Percentiles rank a stretch among this genome's conserved stretches.
Evolutionary conservation across 441 rosid genomes (phyloP).

Genomic region (Euphorbia schlechtendalii): DNA sequence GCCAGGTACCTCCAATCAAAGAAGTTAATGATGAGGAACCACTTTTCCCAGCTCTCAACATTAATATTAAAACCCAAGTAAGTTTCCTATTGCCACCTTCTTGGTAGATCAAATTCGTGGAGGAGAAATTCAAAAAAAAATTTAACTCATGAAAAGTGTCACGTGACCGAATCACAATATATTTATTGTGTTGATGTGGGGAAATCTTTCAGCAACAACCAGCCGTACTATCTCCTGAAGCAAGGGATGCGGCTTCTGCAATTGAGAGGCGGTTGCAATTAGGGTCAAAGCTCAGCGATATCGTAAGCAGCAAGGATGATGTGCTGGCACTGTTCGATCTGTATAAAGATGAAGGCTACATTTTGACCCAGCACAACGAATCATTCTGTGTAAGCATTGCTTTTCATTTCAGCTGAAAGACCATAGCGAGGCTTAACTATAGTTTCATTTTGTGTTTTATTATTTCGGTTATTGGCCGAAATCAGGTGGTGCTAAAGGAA

Average conservation of each 20-base stretch:
- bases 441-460: too few species aligned
- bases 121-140: too few species aligned
- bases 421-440: too few species aligned
- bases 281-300: conserved; percentile 78
- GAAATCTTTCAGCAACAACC: conserved; percentile 34
- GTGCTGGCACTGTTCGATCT: conserved; percentile 56
- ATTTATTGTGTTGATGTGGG: conserved; percentile 1
- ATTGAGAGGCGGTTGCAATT: conserved; percentile 62
- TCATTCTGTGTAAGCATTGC: conserved; percentile 57
- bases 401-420: neutral
- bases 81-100: conserved; percentile 5
- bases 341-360: conserved; percentile 70
- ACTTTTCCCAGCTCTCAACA: conserved; percentile 57
- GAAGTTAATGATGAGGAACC: conserved; percentile 95
- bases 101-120: conserved; percentile 2
- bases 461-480: conserved; percentile 14
- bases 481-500: conserved; percentile 87
- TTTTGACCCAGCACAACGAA: conserved; percentile 64
- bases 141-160: neutral
- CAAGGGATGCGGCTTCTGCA: conserved; percentile 71
- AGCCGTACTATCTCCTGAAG: conserved; percentile 48
- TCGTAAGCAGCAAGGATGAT: conserved; percentile 65
- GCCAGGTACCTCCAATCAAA: conserved; percentile 81
- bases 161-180: conserved; percentile 11
- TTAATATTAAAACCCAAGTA: conserved; percentile 38